Evolutionary conservation across 257 asterid species (phyloP).

Genomic region (Solanum commersonii): DNA sequence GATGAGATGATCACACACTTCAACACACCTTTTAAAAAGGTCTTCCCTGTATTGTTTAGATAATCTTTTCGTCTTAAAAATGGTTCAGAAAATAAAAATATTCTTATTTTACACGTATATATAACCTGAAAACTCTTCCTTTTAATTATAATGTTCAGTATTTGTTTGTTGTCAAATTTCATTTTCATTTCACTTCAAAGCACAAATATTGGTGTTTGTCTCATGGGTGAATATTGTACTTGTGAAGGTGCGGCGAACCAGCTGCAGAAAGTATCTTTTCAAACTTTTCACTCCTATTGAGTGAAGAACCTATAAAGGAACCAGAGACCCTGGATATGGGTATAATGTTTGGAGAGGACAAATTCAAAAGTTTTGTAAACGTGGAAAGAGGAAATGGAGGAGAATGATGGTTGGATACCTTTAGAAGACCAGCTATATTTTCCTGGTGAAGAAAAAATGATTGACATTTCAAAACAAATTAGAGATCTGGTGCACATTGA

Average conservation of each 20-base stretch:
- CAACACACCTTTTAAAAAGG: not conserved
- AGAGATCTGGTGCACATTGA: slow-evolving; percentile 82
- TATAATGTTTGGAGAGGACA: slow-evolving; percentile 38
- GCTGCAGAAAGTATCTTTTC: slow-evolving; percentile 70
- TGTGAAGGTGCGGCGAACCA: slow-evolving; percentile 74
- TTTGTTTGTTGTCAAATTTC: not conserved
- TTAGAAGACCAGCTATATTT: slow-evolving; percentile 70
- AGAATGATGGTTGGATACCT: slow-evolving; percentile 37
- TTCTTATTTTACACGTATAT: not conserved
- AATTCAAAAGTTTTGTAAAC: slow-evolving; percentile 4
- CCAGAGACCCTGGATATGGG: slow-evolving; percentile 55
- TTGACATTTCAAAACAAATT: slow-evolving; percentile 83
- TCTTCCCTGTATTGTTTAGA: not conserved
- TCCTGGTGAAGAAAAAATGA: slow-evolving; percentile 39
- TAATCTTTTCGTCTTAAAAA: not conserved
- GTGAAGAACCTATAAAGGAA: slow-evolving; percentile 63
- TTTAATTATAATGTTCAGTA: not conserved
- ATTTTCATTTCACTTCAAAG: not conserved
- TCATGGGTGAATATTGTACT: not conserved
- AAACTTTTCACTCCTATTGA: slow-evolving; percentile 50
- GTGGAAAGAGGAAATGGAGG: slow-evolving; percentile 23
- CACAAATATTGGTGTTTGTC: not conserved
- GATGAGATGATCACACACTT: not conserved
- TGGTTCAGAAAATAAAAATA: not conserved
- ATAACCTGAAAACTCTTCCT: not conserved